A percentile compares a stretch with the other conserved stretches of the same genome.
Conservation (phyloP, 441 rosid genomes). For the Francoa sonchifolia region DNA sequence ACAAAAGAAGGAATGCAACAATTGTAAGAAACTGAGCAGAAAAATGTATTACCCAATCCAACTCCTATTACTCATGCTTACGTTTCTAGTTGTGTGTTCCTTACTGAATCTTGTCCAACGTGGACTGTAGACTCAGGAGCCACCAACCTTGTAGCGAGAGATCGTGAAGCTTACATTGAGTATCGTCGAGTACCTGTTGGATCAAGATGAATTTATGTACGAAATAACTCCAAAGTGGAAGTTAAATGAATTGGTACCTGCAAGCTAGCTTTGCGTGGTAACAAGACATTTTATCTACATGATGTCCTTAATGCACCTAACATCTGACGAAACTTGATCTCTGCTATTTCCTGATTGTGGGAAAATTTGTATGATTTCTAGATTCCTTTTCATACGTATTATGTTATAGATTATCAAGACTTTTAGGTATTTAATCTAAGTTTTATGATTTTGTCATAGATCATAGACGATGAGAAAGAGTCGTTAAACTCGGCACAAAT, state of each 20-base stretch:
- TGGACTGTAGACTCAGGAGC: conserved; percentile 9
- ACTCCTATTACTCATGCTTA: background rate
- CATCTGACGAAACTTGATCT: background rate
- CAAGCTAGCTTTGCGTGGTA: conserved; percentile 1
- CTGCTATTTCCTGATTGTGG: too few relatives aligned
- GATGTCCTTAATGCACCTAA: background rate
- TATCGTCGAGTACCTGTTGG: background rate
- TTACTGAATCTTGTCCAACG: background rate
- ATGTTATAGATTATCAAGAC: too few relatives aligned
- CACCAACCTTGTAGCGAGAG: background rate
- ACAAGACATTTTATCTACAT: background rate
- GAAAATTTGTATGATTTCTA: too few relatives aligned
- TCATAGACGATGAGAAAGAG: too few relatives aligned
- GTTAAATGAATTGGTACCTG: conserved; percentile 6
- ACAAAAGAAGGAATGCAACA: conserved; percentile 1
- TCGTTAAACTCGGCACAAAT: too few relatives aligned
- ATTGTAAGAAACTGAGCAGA: background rate
- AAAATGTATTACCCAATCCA: background rate
- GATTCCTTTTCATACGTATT: too few relatives aligned
- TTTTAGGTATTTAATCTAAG: too few relatives aligned
- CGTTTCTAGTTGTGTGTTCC: background rate
- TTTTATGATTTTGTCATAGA: too few relatives aligned
- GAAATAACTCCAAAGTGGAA: conserved; percentile 2
- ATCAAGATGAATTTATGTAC: background rate
- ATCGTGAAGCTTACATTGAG: background rate